Conservation (phyloP, 2,329 filamentous ascomycete species). For the Colletotrichum sp. region DNA sequence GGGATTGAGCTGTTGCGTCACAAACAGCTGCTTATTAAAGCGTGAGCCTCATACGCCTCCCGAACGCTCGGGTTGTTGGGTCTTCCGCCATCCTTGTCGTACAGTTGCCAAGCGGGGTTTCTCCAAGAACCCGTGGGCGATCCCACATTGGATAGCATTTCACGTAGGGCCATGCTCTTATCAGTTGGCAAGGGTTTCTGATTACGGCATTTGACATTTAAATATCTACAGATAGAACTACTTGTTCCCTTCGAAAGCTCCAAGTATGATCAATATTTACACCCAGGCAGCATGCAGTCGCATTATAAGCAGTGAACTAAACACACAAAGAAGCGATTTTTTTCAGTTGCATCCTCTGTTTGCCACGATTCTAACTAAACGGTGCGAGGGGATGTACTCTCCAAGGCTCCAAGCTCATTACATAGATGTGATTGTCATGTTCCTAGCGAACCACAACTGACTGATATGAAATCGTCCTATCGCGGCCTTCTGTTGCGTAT, state of each 20-base stretch:
- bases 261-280: rapidly evolving
- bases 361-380: too few relatives aligned
- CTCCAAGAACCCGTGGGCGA: background rate
- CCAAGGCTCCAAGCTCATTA: too few relatives aligned
- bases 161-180: background rate
- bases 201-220: background rate
- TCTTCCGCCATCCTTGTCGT: background rate
- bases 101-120: background rate
- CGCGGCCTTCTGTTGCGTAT: too few relatives aligned
- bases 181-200: background rate
- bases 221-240: background rate
- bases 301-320: background rate
- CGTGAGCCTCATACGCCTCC: background rate
- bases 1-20: background rate
- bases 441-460: too few relatives aligned
- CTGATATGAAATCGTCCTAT: too few relatives aligned
- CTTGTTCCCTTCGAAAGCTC: background rate
- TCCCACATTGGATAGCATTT: background rate
- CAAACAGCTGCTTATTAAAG: background rate
- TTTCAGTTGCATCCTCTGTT: background rate
- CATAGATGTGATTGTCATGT: too few relatives aligned
- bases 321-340: rapidly evolving
- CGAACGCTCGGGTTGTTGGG: background rate
- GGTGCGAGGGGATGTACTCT: too few relatives aligned
- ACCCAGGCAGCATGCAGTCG: background rate